Evolutionary conservation across 78 protist species (phyloP).

Genomic region (Pigoraptor vietnamica): DNA sequence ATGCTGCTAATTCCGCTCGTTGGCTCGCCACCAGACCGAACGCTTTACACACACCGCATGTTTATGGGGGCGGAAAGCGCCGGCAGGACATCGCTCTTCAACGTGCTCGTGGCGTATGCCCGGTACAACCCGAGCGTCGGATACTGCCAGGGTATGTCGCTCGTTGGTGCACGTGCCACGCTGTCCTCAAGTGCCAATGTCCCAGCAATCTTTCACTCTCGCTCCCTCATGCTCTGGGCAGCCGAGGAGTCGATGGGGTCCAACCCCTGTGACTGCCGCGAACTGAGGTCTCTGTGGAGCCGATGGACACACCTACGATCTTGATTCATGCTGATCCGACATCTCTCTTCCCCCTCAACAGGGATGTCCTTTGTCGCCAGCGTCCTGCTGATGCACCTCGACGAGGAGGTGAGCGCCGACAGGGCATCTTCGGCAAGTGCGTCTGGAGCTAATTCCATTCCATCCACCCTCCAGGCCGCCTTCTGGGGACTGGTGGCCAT

Average conservation of each 20-base stretch:
- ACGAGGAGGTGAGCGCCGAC: constrained; percentile 35
- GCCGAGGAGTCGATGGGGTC: too few species aligned
- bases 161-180: too few species aligned
- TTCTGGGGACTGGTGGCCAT: background rate
- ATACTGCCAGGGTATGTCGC: constrained; percentile 51
- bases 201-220: background rate
- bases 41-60: background rate
- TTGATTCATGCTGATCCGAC: too few species aligned
- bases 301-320: too few species aligned
- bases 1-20: too few species aligned
- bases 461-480: too few species aligned
- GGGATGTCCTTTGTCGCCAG: constrained; percentile 52
- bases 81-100: background rate
- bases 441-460: too few species aligned
- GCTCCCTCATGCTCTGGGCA: background rate
- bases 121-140: constrained; percentile 34
- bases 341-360: background rate
- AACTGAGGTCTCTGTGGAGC: too few species aligned
- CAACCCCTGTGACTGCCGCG: too few species aligned
- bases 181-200: too few species aligned
- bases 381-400: constrained; percentile 36
- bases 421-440: background rate
- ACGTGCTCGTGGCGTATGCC: constrained; percentile 18
- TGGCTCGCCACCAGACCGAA: background rate
- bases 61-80: background rate